phyloP scores from a whole-genome alignment of 2,329 filamentous ascomycete species.

The Fusarium bulbicola region DNA sequence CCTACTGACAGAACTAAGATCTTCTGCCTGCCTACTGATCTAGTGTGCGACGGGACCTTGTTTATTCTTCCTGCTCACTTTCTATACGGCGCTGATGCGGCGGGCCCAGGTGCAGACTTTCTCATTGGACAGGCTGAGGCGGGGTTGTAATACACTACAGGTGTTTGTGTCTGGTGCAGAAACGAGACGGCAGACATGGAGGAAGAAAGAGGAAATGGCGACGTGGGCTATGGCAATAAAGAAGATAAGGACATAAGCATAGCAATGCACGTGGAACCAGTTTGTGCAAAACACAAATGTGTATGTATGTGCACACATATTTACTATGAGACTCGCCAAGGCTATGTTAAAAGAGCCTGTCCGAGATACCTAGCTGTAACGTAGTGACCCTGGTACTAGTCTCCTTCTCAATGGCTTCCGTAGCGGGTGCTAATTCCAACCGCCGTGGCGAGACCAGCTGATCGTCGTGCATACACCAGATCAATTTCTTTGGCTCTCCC shows the following conservation, averaged over 20 bases:
- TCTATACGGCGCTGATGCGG: background rate
- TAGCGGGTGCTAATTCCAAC: background rate
- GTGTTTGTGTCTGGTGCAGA: fast-evolving
- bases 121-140: background rate
- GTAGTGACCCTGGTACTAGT: background rate
- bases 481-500: background rate
- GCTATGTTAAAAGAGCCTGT: background rate
- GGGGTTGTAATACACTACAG: fast-evolving
- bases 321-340: too few species aligned
- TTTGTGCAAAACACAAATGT: too few species aligned
- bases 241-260: too few species aligned
- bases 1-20: background rate
- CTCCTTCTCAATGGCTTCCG: background rate
- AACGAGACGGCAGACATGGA: fast-evolving
- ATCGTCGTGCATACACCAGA: background rate
- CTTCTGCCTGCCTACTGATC: background rate
- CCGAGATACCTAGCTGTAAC: background rate
- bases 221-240: too few species aligned
- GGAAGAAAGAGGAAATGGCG: too few species aligned
- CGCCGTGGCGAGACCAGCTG: background rate
- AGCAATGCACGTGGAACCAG: too few species aligned
- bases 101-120: background rate
- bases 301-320: too few species aligned
- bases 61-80: background rate
- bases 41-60: background rate